phyloP scores from a whole-genome alignment of 768 basidiomycete species.

The Mycena rosella region DNA sequence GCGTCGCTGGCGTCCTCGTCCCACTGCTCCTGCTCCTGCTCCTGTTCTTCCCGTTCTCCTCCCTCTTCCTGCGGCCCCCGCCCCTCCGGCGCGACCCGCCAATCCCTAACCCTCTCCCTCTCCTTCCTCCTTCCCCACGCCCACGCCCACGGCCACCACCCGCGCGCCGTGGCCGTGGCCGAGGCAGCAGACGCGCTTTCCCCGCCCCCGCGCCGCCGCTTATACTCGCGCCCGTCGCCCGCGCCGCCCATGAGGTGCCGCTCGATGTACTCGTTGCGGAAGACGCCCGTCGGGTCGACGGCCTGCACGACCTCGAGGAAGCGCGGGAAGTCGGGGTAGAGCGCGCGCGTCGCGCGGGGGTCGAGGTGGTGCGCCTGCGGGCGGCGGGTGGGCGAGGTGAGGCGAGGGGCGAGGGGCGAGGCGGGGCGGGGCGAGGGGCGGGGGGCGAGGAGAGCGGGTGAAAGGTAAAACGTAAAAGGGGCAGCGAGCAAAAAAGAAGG shows the following conservation, averaged over 20 bases:
- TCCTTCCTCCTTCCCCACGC: neutral
- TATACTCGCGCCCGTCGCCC: slow-evolving; percentile 57
- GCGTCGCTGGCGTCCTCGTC: neutral
- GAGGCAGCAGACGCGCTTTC: neutral
- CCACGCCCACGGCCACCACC: neutral
- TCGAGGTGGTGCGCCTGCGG: slow-evolving; percentile 64
- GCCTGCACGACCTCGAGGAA: slow-evolving; percentile 54
- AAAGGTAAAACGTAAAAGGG: no score
- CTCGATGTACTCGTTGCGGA: slow-evolving; percentile 91
- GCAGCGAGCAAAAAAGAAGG: neutral
- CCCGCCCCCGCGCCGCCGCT: slow-evolving; percentile 40
- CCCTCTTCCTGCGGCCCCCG: neutral
- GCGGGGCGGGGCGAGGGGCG: no score
- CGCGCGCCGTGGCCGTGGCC: neutral
- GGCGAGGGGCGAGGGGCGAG: no score
- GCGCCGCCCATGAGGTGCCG: slow-evolving; percentile 85
- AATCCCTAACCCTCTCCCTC: slow-evolving; percentile 13
- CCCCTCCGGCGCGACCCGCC: slow-evolving; percentile 24
- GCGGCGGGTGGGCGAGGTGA: no score
- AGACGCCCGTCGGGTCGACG: slow-evolving; percentile 77
- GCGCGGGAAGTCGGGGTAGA: slow-evolving; percentile 88
- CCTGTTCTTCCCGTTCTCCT: neutral
- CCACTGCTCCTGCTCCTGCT: neutral
- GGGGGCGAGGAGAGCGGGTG: no score
- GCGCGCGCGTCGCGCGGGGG: slow-evolving; percentile 46